Conservation (phyloP, 768 basidiomycete genomes). For the Kwoniella sp. region DNA sequence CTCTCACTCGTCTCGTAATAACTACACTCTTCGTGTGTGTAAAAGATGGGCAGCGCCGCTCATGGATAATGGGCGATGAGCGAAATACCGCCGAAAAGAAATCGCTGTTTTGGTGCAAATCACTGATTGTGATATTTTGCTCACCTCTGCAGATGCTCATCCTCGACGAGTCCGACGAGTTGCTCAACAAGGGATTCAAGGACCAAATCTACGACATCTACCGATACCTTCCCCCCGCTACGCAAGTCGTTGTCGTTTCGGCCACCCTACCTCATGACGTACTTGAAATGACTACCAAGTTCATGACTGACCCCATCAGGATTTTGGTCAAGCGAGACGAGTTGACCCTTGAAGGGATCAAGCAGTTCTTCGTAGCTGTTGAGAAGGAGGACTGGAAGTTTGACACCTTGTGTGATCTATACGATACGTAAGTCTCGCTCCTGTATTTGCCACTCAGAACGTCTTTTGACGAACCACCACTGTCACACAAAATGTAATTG, state of each 20-base stretch:
- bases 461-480: too few relatives aligned
- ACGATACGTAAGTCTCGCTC: conserved; percentile 68
- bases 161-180: conserved; percentile 73
- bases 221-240: conserved; percentile 93
- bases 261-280: conserved; percentile 96
- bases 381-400: conserved; percentile 99
- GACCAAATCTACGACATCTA: conserved; percentile 99
- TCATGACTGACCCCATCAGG: conserved; percentile 94
- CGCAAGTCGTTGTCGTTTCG: conserved; percentile 93
- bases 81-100: not conserved
- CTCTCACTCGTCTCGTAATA: too few relatives aligned
- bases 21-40: too few relatives aligned
- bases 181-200: conserved; percentile 97
- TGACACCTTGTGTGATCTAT: conserved; percentile 93
- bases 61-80: too few relatives aligned
- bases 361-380: conserved; percentile 73
- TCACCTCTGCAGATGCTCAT: conserved; percentile 49
- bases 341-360: conserved; percentile 77
- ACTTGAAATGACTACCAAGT: conserved; percentile 98
- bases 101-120: not conserved
- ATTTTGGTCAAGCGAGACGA: conserved; percentile 99
- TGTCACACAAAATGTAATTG: too few relatives aligned
- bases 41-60: too few relatives aligned
- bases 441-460: too few relatives aligned
- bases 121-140: not conserved